Conservation (phyloP, 768 basidiomycete genomes). For the Nidularia pulvinata region DNA sequence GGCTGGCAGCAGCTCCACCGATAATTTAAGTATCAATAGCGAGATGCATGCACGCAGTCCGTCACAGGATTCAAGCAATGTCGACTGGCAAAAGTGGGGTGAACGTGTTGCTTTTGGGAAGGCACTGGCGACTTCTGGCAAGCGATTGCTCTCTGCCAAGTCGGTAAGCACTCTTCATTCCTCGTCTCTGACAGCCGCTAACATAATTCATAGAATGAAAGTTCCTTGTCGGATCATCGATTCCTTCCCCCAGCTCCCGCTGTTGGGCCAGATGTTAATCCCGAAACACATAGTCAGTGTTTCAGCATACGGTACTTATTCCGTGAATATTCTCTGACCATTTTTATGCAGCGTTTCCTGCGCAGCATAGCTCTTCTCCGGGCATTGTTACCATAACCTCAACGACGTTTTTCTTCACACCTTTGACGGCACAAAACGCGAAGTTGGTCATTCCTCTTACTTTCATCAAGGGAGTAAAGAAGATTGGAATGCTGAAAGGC, state of each 20-base stretch:
- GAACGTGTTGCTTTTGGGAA: constrained; percentile 45
- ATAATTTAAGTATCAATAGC: too few relatives aligned
- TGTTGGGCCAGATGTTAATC: not conserved
- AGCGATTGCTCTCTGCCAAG: constrained; percentile 30
- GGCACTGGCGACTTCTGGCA: constrained; percentile 37
- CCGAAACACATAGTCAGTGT: not conserved
- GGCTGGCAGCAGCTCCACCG: not conserved
- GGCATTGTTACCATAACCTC: constrained; percentile 61
- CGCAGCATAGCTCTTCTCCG: constrained; percentile 51
- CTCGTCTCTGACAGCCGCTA: not conserved
- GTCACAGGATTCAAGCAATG: too few relatives aligned
- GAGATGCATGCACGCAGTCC: too few relatives aligned
- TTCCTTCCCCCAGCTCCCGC: not conserved
- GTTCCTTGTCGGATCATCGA: too few relatives aligned
- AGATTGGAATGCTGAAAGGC: constrained; percentile 51
- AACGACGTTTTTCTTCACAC: constrained; percentile 50
- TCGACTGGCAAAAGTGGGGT: constrained; percentile 62
- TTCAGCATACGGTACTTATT: not conserved
- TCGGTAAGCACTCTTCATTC: constrained; percentile 22
- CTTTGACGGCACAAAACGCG: constrained; percentile 43
- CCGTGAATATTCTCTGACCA: not conserved
- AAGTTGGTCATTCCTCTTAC: constrained; percentile 43
- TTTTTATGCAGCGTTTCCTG: constrained; percentile 49
- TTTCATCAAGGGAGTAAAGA: constrained; percentile 56
- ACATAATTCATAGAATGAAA: too few relatives aligned